Evolutionary conservation across 768 basidiomycete species (phyloP).

Genomic region (Pholiota microspora): DNA sequence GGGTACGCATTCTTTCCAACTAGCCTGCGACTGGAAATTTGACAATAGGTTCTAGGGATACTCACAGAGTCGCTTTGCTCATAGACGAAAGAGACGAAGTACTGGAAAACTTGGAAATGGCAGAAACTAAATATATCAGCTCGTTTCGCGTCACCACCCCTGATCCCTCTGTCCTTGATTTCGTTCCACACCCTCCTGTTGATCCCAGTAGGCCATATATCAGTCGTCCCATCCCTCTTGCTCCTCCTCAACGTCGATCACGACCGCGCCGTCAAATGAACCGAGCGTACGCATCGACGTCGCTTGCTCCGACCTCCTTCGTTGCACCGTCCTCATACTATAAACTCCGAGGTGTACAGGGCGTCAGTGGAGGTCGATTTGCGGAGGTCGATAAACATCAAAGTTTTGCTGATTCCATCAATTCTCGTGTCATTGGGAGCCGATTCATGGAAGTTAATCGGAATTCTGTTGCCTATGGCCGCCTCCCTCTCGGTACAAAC

Average conservation of each 20-base stretch:
- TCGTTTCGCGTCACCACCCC: constrained; percentile 75
- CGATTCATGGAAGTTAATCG: constrained; percentile 73
- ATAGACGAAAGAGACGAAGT: constrained; percentile 77
- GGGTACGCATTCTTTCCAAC: constrained; percentile 41
- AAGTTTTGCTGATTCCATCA: constrained; percentile 57
- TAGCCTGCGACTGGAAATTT: not conserved
- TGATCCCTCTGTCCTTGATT: constrained; percentile 67
- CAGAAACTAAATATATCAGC: constrained; percentile 74
- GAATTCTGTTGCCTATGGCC: constrained; percentile 54
- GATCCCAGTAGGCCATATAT: constrained; percentile 55
- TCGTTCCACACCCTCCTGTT: constrained; percentile 39
- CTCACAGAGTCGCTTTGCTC: constrained; percentile 59
- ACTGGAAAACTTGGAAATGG: constrained; percentile 77
- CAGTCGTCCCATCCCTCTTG: constrained; percentile 64
- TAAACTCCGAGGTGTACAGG: constrained; percentile 61
- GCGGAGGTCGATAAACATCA: constrained; percentile 42
- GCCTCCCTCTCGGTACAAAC: constrained; percentile 59
- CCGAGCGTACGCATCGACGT: constrained; percentile 64
- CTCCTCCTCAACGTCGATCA: constrained; percentile 30
- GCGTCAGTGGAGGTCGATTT: constrained; percentile 59
- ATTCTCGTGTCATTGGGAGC: constrained; percentile 62
- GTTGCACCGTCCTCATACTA: constrained; percentile 81
- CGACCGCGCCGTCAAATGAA: constrained; percentile 52
- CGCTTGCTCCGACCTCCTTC: constrained; percentile 74
- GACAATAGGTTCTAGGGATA: constrained; percentile 49